Conservation (phyloP, 106 monocot species). For the Allium sativum region DNA sequence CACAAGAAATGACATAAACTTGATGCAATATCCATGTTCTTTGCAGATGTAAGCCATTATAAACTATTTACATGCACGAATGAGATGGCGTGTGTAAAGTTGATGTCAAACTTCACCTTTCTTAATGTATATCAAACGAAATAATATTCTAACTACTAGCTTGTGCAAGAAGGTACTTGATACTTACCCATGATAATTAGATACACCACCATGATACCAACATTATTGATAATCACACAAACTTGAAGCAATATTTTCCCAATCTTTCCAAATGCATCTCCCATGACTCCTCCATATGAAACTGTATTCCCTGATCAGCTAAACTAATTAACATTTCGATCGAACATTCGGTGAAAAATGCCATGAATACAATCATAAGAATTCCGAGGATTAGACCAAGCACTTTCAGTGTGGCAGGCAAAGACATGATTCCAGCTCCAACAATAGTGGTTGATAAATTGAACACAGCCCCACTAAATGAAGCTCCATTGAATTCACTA, state of each 20-base stretch:
- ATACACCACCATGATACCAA: conserved; percentile 52
- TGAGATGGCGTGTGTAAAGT: not conserved
- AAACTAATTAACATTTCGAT: conserved; percentile 47
- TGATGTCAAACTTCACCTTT: not conserved
- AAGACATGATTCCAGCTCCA: conserved; percentile 69
- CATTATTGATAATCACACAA: conserved; percentile 48
- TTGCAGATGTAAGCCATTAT: not conserved
- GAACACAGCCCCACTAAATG: conserved; percentile 52
- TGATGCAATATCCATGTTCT: too few species aligned
- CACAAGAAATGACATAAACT: too few species aligned
- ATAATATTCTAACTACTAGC: not conserved
- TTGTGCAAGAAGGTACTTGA: not conserved
- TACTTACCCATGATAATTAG: conserved; percentile 71
- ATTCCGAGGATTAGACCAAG: conserved; percentile 49
- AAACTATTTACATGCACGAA: conserved; percentile 13
- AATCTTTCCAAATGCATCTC: conserved; percentile 41
- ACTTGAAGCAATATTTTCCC: conserved; percentile 43
- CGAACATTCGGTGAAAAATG: conserved; percentile 50
- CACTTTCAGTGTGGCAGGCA: conserved; percentile 59
- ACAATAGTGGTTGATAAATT: conserved; percentile 60
- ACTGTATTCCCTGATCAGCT: conserved; percentile 35
- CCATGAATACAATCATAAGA: conserved; percentile 37
- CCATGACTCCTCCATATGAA: conserved; percentile 59
- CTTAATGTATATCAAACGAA: too few species aligned
- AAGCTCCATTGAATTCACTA: conserved; percentile 45